Conservation (phyloP, 441 rosid genomes). For the Erodium texanum region DNA sequence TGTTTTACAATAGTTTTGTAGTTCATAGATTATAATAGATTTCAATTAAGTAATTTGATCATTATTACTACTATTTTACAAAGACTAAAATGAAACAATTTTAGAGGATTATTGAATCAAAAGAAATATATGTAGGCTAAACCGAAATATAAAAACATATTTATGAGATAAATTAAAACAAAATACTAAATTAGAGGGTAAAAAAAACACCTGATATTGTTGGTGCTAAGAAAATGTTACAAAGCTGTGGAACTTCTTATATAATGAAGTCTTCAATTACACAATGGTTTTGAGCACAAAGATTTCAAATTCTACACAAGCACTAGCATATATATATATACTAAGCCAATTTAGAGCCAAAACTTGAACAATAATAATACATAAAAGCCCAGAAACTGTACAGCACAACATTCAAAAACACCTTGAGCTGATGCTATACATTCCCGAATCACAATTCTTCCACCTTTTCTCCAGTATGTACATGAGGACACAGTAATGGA, state of each 20-base stretch:
- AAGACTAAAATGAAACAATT: too few relatives aligned
- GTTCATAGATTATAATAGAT: too few relatives aligned
- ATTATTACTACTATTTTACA: too few relatives aligned
- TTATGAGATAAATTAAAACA: too few relatives aligned
- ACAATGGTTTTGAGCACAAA: background rate
- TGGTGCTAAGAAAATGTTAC: background rate
- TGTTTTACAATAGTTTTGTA: too few relatives aligned
- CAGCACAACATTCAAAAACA: slow-evolving; percentile 13
- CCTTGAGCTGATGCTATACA: slow-evolving; percentile 19
- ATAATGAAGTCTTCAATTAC: background rate
- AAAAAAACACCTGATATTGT: too few relatives aligned
- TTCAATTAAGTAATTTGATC: too few relatives aligned
- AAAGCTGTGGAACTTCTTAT: background rate
- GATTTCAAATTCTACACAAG: background rate
- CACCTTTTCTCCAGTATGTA: slow-evolving; percentile 11
- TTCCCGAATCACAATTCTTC: slow-evolving; percentile 2
- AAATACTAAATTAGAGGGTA: too few relatives aligned
- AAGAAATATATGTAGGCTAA: too few relatives aligned
- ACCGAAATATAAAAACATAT: too few relatives aligned
- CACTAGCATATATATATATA: background rate
- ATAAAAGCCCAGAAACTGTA: slow-evolving; percentile 18
- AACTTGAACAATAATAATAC: slow-evolving; percentile 16
- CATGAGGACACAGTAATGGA: slow-evolving; percentile 8
- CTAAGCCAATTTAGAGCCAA: slow-evolving; percentile 11
- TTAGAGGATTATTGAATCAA: too few relatives aligned